A percentile compares a stretch with the other conserved stretches of the same genome.
Conservation (phyloP, 345 rosid genomes). For the Microcos paniculata region DNA sequence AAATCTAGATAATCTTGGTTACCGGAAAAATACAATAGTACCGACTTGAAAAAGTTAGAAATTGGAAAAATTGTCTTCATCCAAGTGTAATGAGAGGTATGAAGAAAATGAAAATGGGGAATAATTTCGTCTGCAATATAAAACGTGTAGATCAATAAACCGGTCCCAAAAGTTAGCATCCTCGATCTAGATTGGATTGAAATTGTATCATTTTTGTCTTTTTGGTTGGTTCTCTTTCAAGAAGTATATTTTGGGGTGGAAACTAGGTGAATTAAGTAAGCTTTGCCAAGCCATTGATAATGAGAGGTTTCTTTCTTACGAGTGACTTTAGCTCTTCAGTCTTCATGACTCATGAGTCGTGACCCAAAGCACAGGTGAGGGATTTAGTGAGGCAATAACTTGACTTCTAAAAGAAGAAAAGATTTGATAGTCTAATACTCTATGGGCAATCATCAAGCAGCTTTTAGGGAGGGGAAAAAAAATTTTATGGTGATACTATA, state of each 20-base stretch:
- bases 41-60: neutral
- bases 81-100: neutral
- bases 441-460: neutral
- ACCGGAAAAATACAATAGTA: too few relatives aligned
- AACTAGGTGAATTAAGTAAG: neutral
- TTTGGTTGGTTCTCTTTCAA: neutral
- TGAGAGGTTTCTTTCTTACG: slow-evolving; percentile 4
- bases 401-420: slow-evolving; percentile 37
- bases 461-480: neutral
- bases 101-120: neutral
- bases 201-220: neutral
- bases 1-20: too few relatives aligned
- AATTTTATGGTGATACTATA: neutral
- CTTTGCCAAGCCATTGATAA: neutral
- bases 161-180: neutral
- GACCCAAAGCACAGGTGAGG: neutral
- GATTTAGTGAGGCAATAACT: slow-evolving; percentile 7
- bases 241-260: neutral
- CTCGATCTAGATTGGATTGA: neutral
- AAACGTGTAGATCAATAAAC: neutral
- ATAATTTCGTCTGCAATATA: neutral
- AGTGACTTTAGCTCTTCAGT: neutral
- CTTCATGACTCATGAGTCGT: neutral
- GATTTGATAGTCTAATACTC: neutral
- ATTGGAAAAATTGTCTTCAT: neutral